Evolutionary conservation across 108 stramenopile genomes (phyloP).

Genomic region (Licmophora abbreviata): DNA sequence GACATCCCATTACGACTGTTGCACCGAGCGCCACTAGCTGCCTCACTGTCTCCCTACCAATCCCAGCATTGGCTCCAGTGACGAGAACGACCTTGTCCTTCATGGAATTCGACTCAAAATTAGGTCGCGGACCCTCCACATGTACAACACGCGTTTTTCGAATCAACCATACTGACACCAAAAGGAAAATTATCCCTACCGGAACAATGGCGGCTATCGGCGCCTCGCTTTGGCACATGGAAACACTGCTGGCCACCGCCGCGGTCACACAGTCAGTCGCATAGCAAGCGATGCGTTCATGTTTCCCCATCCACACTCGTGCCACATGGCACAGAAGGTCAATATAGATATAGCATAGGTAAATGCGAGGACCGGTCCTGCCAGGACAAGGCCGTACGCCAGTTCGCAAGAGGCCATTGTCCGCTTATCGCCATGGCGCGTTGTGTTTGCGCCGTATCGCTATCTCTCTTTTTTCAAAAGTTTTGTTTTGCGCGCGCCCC

Average conservation of each 20-base stretch:
- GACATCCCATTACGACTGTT: conserved; percentile 67
- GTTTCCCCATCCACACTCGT: conserved; percentile 15
- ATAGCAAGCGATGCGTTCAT: background rate
- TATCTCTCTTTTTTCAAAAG: too few species aligned
- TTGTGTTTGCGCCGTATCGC: too few species aligned
- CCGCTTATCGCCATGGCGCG: too few species aligned
- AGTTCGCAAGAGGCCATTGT: too few species aligned
- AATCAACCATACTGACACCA: background rate
- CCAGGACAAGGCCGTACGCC: background rate
- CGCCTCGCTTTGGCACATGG: background rate
- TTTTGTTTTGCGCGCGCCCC: too few species aligned
- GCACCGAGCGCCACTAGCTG: conserved; percentile 62
- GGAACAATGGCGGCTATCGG: background rate
- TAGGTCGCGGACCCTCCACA: conserved; percentile 1
- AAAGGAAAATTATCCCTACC: background rate
- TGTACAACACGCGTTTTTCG: background rate
- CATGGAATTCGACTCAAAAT: background rate
- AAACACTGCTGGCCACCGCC: conserved; percentile 6
- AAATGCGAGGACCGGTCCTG: conserved; percentile 2
- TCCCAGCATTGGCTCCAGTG: conserved; percentile 78
- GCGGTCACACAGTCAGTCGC: conserved; percentile 1
- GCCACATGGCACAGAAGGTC: conserved; percentile 12
- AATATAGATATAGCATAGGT: conserved; percentile 5
- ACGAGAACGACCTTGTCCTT: conserved; percentile 40
- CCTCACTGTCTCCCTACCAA: conserved; percentile 75